phyloP scores from a whole-genome alignment of 1,284 basidiomycete species.

The Ustilago trichophora region DNA sequence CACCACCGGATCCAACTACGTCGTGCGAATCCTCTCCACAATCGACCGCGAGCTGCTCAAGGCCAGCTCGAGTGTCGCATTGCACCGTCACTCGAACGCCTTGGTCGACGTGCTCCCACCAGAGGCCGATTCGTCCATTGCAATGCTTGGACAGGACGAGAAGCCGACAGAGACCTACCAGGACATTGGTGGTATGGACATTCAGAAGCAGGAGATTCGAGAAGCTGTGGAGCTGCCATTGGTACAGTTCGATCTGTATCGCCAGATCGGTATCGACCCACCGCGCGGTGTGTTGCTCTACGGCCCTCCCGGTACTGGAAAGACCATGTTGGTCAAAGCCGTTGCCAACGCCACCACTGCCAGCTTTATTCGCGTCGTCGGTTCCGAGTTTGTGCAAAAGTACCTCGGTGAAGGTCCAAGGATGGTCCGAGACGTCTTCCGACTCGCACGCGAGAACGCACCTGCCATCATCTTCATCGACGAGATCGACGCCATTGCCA shows the following conservation, averaged over 20 bases:
- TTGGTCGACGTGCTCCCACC: conserved; percentile 98
- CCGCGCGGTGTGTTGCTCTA: conserved; percentile 89
- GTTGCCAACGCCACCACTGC: conserved; percentile 97
- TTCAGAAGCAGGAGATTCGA: conserved; percentile 98
- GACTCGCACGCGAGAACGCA: conserved; percentile 94
- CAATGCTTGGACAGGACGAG: conserved; percentile 77
- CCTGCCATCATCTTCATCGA: conserved; percentile 99
- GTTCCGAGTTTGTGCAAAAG: conserved; percentile 98
- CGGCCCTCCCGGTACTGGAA: conserved; percentile 95
- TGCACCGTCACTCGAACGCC: conserved; percentile 98
- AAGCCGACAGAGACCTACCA: conserved; percentile 71
- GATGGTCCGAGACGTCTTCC: conserved; percentile 99
- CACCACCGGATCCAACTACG: conserved; percentile 98
- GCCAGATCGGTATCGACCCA: conserved; percentile 99
- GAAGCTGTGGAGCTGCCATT: conserved; percentile 99
- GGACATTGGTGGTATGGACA: conserved; percentile 91
- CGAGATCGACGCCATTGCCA: conserved; percentile 98
- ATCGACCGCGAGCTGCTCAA: conserved; percentile 97
- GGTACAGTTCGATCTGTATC: conserved; percentile 91
- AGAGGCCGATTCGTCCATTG: conserved; percentile 96
- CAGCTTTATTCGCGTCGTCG: conserved; percentile 96
- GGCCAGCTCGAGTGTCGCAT: conserved; percentile 93
- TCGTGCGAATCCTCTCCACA: conserved; percentile 95
- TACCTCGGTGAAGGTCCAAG: conserved; percentile 98
- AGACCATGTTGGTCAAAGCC: conserved; percentile 99